Conservation (phyloP, 495 filamentous ascomycete genomes). For the Tirmania nivea region DNA sequence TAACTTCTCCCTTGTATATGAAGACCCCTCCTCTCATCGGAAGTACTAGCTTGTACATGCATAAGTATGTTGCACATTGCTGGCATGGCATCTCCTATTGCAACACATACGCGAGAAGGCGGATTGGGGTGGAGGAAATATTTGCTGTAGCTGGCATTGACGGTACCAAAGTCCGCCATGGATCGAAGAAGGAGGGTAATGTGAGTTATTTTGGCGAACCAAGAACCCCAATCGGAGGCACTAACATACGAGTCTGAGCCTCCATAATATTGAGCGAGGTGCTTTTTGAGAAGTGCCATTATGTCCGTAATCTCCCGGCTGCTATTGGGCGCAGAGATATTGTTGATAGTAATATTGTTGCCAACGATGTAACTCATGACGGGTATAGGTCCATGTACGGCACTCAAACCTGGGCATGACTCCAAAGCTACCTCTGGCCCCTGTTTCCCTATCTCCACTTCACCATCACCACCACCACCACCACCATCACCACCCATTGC, state of each 20-base stretch:
- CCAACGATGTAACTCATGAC: not conserved
- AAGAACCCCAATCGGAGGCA: not conserved
- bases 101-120: conserved; percentile 63
- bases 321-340: not conserved
- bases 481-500: not conserved
- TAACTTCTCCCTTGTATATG: conserved; percentile 89
- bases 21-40: conserved; percentile 28
- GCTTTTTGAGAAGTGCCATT: not conserved
- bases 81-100: conserved; percentile 42
- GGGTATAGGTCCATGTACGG: not conserved
- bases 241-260: not conserved
- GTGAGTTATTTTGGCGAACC: conserved; percentile 10
- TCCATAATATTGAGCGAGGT: not conserved
- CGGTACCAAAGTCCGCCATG: conserved; percentile 60
- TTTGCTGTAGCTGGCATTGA: conserved; percentile 54
- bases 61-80: conserved; percentile 32
- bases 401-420: not conserved
- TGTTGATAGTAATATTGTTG: not conserved
- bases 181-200: conserved; percentile 46
- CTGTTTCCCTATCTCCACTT: not conserved
- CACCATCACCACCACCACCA: too few relatives aligned
- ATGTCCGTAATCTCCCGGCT: not conserved
- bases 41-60: conserved; percentile 22
- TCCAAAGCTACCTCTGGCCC: not conserved
- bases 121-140: conserved; percentile 57